phyloP scores from a whole-genome alignment of 257 asterid species.

The Linderniella brevidens region DNA sequence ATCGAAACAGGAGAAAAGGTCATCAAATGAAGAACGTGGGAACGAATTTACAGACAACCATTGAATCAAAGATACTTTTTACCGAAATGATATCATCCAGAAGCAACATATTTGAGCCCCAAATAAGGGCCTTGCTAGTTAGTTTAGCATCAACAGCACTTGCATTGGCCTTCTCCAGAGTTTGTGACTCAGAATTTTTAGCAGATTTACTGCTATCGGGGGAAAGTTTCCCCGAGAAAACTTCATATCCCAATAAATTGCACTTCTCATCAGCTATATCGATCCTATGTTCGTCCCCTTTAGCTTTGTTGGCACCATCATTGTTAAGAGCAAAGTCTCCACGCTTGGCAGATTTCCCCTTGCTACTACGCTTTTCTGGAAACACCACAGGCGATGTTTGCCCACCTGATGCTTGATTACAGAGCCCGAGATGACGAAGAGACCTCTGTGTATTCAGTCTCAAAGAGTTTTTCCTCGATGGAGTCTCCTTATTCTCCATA shows the following conservation, averaged over 20 bases:
- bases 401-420: slow-evolving; percentile 65
- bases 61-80: slow-evolving; percentile 14
- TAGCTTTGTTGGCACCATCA: slow-evolving; percentile 33
- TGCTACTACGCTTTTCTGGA: slow-evolving; percentile 73
- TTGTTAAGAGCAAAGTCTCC: slow-evolving; percentile 22
- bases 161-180: slow-evolving; percentile 32
- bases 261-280: slow-evolving; percentile 89
- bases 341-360: slow-evolving; percentile 34
- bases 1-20: slow-evolving; percentile 8
- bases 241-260: slow-evolving; percentile 77
- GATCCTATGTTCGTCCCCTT: slow-evolving; percentile 58
- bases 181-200: slow-evolving; percentile 32
- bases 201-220: slow-evolving; percentile 35
- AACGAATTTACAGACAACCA: slow-evolving; percentile 9
- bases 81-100: slow-evolving; percentile 83
- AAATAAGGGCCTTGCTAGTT: slow-evolving; percentile 79
- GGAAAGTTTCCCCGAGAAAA: slow-evolving; percentile 60
- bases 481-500: slow-evolving; percentile 69
- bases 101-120: slow-evolving; percentile 55
- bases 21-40: slow-evolving; percentile 10
- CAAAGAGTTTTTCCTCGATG: slow-evolving; percentile 57
- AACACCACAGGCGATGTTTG: slow-evolving; percentile 81
- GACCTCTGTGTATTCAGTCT: slow-evolving; percentile 64
- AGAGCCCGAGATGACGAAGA: slow-evolving; percentile 78
- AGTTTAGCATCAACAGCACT: slow-evolving; percentile 71